Evolutionary conservation across 257 asterid species (phyloP).

Genomic region (Fraxinus pennsylvanica): DNA sequence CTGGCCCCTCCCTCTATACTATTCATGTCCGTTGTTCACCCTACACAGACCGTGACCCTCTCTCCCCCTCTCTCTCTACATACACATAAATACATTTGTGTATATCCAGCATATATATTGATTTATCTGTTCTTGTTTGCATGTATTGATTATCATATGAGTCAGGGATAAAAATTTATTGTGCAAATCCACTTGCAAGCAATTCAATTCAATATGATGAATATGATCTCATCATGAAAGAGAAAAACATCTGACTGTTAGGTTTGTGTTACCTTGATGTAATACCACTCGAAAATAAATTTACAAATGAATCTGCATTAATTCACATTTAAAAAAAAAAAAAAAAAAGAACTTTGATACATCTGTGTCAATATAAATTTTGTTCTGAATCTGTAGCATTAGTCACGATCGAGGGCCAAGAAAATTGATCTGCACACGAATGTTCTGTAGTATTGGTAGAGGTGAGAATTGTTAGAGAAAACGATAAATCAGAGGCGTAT

Average conservation of each 20-base stretch:
- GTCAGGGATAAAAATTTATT: constrained; percentile 34
- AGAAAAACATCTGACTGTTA: not conserved
- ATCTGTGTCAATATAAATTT: not conserved
- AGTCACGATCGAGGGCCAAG: not conserved
- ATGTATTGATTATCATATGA: constrained; percentile 36
- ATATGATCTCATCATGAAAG: not conserved
- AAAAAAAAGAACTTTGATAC: not conserved
- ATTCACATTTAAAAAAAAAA: not conserved
- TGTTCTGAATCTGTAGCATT: not conserved
- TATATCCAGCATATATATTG: too few species aligned
- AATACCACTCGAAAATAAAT: too few species aligned
- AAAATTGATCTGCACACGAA: not conserved
- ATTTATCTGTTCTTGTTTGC: not conserved
- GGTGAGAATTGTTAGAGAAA: too few species aligned
- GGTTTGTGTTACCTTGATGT: not conserved
- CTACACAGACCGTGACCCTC: constrained; percentile 53
- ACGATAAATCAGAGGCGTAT: too few species aligned
- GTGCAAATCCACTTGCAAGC: constrained; percentile 38
- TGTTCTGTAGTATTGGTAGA: not conserved
- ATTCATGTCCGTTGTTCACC: constrained; percentile 67
- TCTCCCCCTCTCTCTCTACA: not conserved
- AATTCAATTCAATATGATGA: constrained; percentile 29
- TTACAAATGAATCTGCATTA: too few species aligned
- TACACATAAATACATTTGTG: not conserved
- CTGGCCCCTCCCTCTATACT: constrained; percentile 18